phyloP scores from a whole-genome alignment of 2,329 filamentous ascomycete genomes.

The Cladophialophora bantiana region DNA sequence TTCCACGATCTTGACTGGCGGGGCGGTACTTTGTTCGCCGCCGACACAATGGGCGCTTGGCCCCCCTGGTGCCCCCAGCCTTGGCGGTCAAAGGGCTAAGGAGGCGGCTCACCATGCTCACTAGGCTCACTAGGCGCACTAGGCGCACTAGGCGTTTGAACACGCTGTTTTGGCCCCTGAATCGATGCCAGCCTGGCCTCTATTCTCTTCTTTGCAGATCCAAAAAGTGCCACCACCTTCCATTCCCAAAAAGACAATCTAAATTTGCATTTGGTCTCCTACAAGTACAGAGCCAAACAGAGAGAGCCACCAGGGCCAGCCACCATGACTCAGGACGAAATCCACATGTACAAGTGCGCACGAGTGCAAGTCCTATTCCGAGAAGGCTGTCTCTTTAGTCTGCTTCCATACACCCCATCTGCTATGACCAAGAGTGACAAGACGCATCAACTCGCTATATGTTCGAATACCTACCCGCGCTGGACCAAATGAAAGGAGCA shows the following conservation, averaged over 20 bases:
- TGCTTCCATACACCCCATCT: too few species aligned
- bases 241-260: background rate
- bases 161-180: slow-evolving; percentile 21
- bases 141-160: too few species aligned
- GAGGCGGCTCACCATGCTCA: background rate
- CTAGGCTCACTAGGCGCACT: too few species aligned
- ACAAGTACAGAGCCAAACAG: background rate
- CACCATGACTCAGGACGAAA: too few species aligned
- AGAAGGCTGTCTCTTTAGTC: too few species aligned
- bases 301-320: too few species aligned
- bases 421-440: too few species aligned
- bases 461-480: too few species aligned
- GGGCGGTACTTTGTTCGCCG: slow-evolving; percentile 13
- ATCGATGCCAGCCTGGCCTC: slow-evolving; percentile 26
- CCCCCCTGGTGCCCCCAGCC: background rate
- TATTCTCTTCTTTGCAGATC: background rate
- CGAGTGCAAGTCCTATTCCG: too few species aligned
- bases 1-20: slow-evolving; percentile 26
- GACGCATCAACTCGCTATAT: too few species aligned
- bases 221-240: slow-evolving; percentile 2
- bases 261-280: background rate
- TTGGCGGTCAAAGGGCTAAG: slow-evolving; percentile 3
- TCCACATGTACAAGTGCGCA: too few species aligned
- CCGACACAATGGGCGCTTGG: background rate
- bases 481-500: too few species aligned